phyloP scores from a whole-genome alignment of 2,329 filamentous ascomycete species.

The Clonostachys byssicola region DNA sequence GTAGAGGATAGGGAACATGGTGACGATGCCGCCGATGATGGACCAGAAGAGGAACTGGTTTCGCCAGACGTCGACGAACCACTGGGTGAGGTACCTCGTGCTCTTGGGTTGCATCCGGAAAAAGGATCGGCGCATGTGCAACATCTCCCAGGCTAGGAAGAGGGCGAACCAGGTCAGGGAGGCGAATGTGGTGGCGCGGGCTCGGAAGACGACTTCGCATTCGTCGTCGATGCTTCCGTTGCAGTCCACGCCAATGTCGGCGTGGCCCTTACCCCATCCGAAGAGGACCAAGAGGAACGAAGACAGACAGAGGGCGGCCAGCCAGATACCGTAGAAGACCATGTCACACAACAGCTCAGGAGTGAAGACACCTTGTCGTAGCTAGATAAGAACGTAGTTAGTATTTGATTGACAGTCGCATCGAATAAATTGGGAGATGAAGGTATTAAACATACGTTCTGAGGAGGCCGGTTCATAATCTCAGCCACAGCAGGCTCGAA shows the following conservation, averaged over 20 bases:
- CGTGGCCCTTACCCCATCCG: slow-evolving; percentile 36
- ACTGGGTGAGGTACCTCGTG: slow-evolving; percentile 58
- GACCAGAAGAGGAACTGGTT: slow-evolving; percentile 69
- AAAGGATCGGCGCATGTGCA: slow-evolving; percentile 65
- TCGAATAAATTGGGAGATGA: neutral
- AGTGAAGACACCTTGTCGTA: slow-evolving; percentile 57
- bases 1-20: slow-evolving; percentile 46
- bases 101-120: slow-evolving; percentile 67
- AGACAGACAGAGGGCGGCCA: slow-evolving; percentile 53
- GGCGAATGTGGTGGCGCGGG: slow-evolving; percentile 68
- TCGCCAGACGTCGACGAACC: slow-evolving; percentile 62
- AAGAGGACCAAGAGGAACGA: slow-evolving; percentile 50
- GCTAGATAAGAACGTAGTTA: slow-evolving; percentile 6
- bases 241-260: slow-evolving; percentile 52
- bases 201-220: slow-evolving; percentile 62
- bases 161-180: slow-evolving; percentile 71
- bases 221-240: slow-evolving; percentile 47
- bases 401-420: too few relatives aligned
- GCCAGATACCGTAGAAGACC: slow-evolving; percentile 63
- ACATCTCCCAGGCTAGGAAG: slow-evolving; percentile 74
- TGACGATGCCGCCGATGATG: slow-evolving; percentile 39
- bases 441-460: slow-evolving; percentile 37
- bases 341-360: slow-evolving; percentile 62
- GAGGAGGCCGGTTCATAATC: slow-evolving; percentile 66
- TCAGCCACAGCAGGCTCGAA: slow-evolving; percentile 67